Conservation (phyloP, 371 early-diverging fungal species). For the Mortierella sp. region DNA sequence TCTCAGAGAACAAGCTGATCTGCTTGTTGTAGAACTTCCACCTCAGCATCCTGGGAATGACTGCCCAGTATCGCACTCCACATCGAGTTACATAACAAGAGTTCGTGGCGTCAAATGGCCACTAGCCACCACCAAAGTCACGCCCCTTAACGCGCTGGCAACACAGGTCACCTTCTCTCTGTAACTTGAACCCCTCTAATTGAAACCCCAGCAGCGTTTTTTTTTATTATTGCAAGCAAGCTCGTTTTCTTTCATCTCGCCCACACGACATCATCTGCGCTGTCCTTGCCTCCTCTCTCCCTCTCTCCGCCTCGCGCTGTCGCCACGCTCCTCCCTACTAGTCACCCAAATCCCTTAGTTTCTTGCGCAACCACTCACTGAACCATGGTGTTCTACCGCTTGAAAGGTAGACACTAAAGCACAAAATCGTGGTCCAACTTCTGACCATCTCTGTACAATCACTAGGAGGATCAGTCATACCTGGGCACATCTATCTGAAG, state of each 20-base stretch:
- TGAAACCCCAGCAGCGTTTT: background rate
- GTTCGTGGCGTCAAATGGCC: too few relatives aligned
- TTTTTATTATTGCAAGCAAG: background rate
- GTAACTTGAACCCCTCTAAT: background rate
- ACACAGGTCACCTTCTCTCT: too few relatives aligned
- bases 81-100: too few relatives aligned
- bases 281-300: background rate
- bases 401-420: slow-evolving; percentile 40
- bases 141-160: too few relatives aligned
- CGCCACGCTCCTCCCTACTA: background rate
- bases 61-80: too few relatives aligned
- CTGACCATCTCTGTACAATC: background rate
- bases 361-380: background rate
- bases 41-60: too few relatives aligned
- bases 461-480: background rate
- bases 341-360: background rate
- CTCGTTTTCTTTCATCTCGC: slow-evolving; percentile 3
- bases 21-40: too few relatives aligned
- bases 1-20: too few relatives aligned
- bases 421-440: background rate
- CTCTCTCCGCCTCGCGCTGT: background rate
- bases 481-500: background rate
- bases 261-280: slow-evolving; percentile 5
- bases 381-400: slow-evolving; percentile 57
- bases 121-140: too few relatives aligned